A percentile compares a stretch with the other conserved stretches of the same genome.
These are phyloP conservation scores for Xerocomus potaroensis DNA, from an alignment of 768 basidiomycete species.

Conservation along the genomic window DNA sequence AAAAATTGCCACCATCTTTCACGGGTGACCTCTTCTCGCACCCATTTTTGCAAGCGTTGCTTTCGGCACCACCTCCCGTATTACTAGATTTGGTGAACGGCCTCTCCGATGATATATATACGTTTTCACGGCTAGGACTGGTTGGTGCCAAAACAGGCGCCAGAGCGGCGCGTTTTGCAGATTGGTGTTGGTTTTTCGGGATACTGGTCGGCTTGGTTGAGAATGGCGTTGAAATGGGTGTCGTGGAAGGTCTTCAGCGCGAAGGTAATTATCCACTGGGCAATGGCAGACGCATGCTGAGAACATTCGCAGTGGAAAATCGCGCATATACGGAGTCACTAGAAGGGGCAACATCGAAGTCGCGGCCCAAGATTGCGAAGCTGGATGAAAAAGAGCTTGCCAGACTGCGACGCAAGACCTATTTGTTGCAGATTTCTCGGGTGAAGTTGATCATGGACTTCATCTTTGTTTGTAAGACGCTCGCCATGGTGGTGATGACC, in stretches of 20 bases:
- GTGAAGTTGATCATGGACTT: constrained; percentile 79
- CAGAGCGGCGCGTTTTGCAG: constrained; percentile 68
- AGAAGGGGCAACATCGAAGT: constrained; percentile 65
- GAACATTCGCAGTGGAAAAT: constrained; percentile 52
- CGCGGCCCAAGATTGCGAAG: constrained; percentile 52
- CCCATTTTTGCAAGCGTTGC: constrained; percentile 68
- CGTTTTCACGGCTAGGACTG: constrained; percentile 68
- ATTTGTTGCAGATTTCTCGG: constrained; percentile 70
- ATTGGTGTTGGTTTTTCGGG: constrained; percentile 84
- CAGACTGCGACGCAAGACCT: constrained; percentile 64
- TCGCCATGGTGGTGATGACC: constrained; percentile 16
- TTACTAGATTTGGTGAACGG: constrained; percentile 74
- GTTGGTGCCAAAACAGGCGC: constrained; percentile 60
- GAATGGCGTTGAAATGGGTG: constrained; percentile 73
- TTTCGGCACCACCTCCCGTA: constrained; percentile 80
- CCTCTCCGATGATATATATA: constrained; percentile 73
- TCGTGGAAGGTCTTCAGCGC: constrained; percentile 59
- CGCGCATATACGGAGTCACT: constrained; percentile 73
- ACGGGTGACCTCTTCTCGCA: constrained; percentile 34
- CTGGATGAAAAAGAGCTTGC: constrained; percentile 67
- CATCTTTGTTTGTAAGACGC: constrained; percentile 72
- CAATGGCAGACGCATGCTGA: neutral
- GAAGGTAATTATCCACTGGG: constrained; percentile 44
- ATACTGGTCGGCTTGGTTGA: constrained; percentile 80
- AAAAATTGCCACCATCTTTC: constrained; percentile 4